Base-by-base conservation (phyloP, 2,329 filamentous ascomycete genomes). In the Lachnellula occidentalis region DNA sequence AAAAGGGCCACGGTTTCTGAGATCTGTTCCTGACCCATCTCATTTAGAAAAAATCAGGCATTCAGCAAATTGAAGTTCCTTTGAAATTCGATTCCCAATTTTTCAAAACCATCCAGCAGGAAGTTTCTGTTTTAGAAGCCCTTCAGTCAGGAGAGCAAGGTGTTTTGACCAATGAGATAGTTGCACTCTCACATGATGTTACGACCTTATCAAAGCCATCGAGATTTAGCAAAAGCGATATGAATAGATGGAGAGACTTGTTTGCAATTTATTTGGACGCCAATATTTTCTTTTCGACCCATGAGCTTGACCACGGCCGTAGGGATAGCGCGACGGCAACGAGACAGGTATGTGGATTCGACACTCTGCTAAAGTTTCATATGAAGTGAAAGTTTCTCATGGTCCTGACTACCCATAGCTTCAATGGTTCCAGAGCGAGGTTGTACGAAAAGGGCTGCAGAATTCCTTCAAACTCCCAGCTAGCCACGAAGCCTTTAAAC, bases 241-340 rank as follows among this genome's bases (percentile, higher is more conserved):
- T 95, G 22, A 81, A 84, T 51, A 79, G 79, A 37, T 95, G 90
- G 90, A 82, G 90, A 48, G 79, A 86, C 60, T 85, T 95, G 59
- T 92, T 95, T 64, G 85, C 90, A 56, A 73, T 92, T 0, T 95
- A 95, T 65, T 73, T 92, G 12, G 86, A 94, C 53, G 86, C 86
- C 7, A 81, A 86, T 52, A 78, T 95, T 31, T 95, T 95, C 73
- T 94, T 94, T 69, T 90, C 88, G 1, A 87, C 85, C 0, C 81
- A 82, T 31, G 90, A 95, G 68, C 72, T 73, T 34, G 85, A 89
- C 60, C 83, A 86, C 54, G 87, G 88, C 14, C 77, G 81, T 2
- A 79, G 89, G 49, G 79, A 81, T 49, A 86, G 85, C 88, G 62
- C 76, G 27, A 3, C 9, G 27, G 27, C 27, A 31, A 31, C 27